phyloP scores from a whole-genome alignment of 1,284 basidiomycete species.

The Irpex rosettiformis region DNA sequence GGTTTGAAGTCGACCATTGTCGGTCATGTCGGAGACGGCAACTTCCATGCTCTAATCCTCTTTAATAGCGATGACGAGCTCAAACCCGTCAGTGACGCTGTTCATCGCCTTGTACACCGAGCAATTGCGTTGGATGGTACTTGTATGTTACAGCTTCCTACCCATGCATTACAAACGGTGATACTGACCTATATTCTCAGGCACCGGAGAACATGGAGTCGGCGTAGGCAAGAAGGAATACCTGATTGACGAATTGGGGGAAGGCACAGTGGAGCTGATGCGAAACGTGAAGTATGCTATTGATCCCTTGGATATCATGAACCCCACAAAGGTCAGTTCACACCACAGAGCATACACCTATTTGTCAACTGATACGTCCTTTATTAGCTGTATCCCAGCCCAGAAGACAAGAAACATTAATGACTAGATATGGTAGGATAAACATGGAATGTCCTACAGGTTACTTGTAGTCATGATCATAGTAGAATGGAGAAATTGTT shows the following conservation, averaged over 20 bases:
- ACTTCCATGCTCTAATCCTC: constrained; percentile 69
- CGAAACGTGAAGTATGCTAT: constrained; percentile 70
- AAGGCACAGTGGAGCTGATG: constrained; percentile 78
- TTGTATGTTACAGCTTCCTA: constrained; percentile 39
- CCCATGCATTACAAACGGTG: not conserved
- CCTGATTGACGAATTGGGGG: constrained; percentile 71
- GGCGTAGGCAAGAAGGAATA: constrained; percentile 78
- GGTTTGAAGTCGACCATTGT: constrained; percentile 71
- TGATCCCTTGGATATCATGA: constrained; percentile 76
- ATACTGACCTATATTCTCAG: constrained; percentile 15
- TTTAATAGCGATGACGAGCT: constrained; percentile 64
- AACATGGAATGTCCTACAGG: not conserved
- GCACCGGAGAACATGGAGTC: constrained; percentile 65
- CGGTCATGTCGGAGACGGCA: constrained; percentile 85
- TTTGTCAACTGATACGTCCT: not conserved
- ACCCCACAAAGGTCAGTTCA: constrained; percentile 68
- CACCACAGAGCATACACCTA: not conserved
- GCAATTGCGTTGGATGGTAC: constrained; percentile 72
- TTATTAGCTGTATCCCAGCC: constrained; percentile 19
- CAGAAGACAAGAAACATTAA: not conserved
- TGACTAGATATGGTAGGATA: not conserved
- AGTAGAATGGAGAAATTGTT: constrained; percentile 78
- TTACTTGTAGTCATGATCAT: constrained; percentile 4
- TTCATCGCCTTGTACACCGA: constrained; percentile 65
- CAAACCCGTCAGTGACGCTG: constrained; percentile 49